A percentile compares a stretch with the other conserved stretches of the same genome.
These are phyloP conservation scores for Prunus mira DNA, from an alignment of 306 rosid genomes.

Conservation along the genomic window DNA sequence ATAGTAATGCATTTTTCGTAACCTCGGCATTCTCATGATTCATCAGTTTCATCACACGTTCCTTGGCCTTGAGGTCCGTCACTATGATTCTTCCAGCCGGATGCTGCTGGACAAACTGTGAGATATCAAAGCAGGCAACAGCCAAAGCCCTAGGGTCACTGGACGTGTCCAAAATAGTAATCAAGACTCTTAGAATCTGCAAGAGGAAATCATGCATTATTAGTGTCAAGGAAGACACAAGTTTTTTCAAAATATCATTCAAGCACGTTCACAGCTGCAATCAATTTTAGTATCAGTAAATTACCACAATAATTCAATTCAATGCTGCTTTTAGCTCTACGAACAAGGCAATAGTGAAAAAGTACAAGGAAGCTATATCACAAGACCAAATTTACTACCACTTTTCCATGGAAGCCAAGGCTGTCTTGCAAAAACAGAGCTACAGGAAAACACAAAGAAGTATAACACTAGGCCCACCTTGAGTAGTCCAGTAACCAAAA, in stretches of 20 bases:
- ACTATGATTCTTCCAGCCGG: slow-evolving; percentile 87
- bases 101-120: slow-evolving; percentile 85
- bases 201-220: slow-evolving; percentile 27
- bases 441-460: not conserved
- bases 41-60: slow-evolving; percentile 93
- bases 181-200: slow-evolving; percentile 85
- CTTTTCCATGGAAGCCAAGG: not conserved
- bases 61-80: slow-evolving; percentile 93
- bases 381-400: not conserved
- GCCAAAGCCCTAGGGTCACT: slow-evolving; percentile 81
- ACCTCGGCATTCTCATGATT: slow-evolving; percentile 92
- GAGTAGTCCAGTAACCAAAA: not conserved
- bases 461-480: not conserved
- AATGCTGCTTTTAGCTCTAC: not conserved
- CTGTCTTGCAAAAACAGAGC: not conserved
- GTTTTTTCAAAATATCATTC: slow-evolving; percentile 1
- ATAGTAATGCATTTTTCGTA: slow-evolving; percentile 88
- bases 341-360: not conserved
- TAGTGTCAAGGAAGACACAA: not conserved
- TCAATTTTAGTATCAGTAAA: not conserved
- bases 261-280: not conserved
- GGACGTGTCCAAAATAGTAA: slow-evolving; percentile 88
- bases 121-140: slow-evolving; percentile 88
- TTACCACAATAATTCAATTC: not conserved
- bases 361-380: no score